Base-by-base conservation (phyloP, 2,329 filamentous ascomycete genomes). In the Cordyceps cicadae region DNA sequence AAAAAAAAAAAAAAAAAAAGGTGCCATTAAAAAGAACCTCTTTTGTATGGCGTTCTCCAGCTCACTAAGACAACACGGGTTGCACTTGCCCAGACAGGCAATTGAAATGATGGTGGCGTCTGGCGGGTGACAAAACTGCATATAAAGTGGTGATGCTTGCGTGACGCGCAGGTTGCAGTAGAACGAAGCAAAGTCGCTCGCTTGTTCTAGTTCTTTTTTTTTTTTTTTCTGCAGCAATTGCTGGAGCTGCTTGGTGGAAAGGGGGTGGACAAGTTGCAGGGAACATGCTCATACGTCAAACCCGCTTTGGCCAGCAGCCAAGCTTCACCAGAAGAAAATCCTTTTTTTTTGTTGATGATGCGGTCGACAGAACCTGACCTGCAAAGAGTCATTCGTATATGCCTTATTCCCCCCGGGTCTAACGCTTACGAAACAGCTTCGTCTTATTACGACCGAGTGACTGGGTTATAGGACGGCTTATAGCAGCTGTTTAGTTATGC, bases 71-170 rank as follows among this genome's bases (percentile, higher is more conserved):
- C 54, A 49, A 32, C 49, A 15, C 29, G 32, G 54, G 29, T 32
- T 37, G 19, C 39, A 49, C 29, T 48, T 57, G 29, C 54, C 54
- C 12, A 19, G 12, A 57, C 54, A 57, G 45, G 43, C 45, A 57
- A 49, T 39, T 49, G 54, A 37, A 39, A n/a, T 57, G 5, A 32
- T 14, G 2, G 54, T 49, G 54, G 54, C 54, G 54, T 54, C 14
- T 3, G 43, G 15, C 54, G 24, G 26, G 55, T 48, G 41, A 50
- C 46, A 19, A 34, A 50, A 32, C n/a, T 41, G 55, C 55, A 41
- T 58, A 46, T 58, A 51, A 43, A 39, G 32, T 58, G 55, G 55
- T 51, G 55, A 58, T 58, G 55, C 46, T 50, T 39, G 19, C 32
- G 55, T 58, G 55, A 58, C 55, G 55, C 34, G 21, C 45, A 57